Percentiles rank a stretch among this genome's conserved stretches.
Conservation (phyloP, 352 stramenopile species). For the Thalassiosira livingstoniorum region DNA sequence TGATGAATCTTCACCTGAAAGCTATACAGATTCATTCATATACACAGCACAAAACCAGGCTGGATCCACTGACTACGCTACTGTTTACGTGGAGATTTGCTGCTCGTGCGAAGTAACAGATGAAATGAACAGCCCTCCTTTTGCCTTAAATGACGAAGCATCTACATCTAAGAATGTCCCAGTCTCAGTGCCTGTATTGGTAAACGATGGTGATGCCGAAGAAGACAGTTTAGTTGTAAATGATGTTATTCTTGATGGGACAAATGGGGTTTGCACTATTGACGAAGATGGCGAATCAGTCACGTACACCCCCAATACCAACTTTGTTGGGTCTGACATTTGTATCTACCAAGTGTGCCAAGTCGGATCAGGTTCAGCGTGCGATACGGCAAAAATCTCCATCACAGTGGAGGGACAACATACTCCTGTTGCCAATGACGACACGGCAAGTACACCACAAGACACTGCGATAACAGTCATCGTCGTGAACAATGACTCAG, state of each 20-base stretch:
- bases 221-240: neutral
- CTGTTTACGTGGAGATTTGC: neutral
- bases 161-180: neutral
- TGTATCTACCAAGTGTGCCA: neutral
- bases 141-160: slow-evolving; percentile 4
- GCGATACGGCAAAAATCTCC: neutral
- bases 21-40: slow-evolving; percentile 1
- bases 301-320: neutral
- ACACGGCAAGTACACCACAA: neutral
- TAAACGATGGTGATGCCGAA: slow-evolving; percentile 5
- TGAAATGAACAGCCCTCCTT: neutral
- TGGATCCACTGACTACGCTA: neutral
- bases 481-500: neutral
- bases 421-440: neutral
- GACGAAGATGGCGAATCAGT: neutral
- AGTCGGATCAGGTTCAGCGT: neutral
- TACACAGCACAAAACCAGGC: slow-evolving; percentile 10
- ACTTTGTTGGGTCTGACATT: neutral
- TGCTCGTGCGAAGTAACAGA: neutral
- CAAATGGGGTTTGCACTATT: neutral
- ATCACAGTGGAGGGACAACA: neutral
- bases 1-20: neutral
- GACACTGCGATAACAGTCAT: neutral
- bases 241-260: neutral
- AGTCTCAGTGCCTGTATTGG: neutral